Evolutionary conservation across 495 filamentous ascomycete genomes (phyloP).

Genomic region (Neohortaea acidophila): DNA sequence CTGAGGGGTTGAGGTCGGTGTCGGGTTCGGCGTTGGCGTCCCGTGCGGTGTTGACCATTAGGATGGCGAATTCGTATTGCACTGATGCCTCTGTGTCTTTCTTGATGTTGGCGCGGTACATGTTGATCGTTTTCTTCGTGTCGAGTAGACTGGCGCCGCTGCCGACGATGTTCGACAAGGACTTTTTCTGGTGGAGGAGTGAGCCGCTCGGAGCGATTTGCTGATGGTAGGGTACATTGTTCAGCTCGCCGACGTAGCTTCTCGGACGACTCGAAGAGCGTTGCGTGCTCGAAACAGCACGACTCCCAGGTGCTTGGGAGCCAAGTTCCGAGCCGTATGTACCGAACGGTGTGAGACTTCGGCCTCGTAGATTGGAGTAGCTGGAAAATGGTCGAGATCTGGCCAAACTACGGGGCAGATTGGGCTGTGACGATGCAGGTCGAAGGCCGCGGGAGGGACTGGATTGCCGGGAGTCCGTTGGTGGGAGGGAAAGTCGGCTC

Average conservation of each 20-base stretch:
- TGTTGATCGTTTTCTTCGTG: conserved; percentile 81
- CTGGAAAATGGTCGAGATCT: conserved; percentile 59
- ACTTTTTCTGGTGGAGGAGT: conserved; percentile 49
- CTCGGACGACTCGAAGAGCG: conserved; percentile 60
- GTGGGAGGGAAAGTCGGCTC: conserved; percentile 11
- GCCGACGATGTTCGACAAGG: conserved; percentile 63
- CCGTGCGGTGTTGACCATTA: conserved; percentile 74
- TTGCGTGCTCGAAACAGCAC: conserved; percentile 20
- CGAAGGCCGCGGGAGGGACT: conserved; percentile 2
- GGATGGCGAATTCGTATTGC: conserved; percentile 90
- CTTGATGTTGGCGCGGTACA: conserved; percentile 93
- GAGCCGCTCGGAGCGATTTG: conserved; percentile 44
- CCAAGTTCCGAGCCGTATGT: conserved; percentile 25
- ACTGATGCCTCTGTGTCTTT: conserved; percentile 80
- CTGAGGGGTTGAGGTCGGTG: conserved; percentile 35
- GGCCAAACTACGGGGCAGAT: conserved; percentile 35
- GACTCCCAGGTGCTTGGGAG: conserved; percentile 21
- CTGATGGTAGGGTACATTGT: conserved; percentile 73
- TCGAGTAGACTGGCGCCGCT: conserved; percentile 79
- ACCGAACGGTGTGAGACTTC: conserved; percentile 36
- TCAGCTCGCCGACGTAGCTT: conserved; percentile 72
- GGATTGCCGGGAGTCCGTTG: conserved; percentile 2
- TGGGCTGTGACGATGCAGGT: conserved; percentile 5
- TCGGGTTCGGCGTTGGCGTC: conserved; percentile 37
- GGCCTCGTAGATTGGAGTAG: conserved; percentile 56